These are phyloP conservation scores for Colletotrichum higginsianum DNA, from an alignment of 2,329 filamentous ascomycete genomes.

Conservation along the genomic window DNA sequence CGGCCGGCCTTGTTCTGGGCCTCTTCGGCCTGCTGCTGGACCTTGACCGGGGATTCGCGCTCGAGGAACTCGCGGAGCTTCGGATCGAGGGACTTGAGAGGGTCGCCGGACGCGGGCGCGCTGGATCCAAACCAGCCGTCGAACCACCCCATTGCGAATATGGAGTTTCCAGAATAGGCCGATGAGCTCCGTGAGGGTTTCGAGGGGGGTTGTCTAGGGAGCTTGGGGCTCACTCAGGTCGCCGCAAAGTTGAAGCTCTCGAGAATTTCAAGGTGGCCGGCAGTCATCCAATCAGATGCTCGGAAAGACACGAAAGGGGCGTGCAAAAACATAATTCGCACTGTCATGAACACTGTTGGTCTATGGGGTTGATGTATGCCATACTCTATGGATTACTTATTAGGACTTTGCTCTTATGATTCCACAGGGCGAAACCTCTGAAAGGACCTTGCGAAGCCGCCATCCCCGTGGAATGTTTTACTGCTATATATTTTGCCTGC, in stretches of 20 bases:
- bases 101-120: constrained; percentile 64
- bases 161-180: background rate
- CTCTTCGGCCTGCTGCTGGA: constrained; percentile 53
- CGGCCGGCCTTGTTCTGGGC: constrained; percentile 22
- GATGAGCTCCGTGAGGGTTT: background rate
- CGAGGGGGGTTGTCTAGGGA: background rate
- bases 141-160: constrained; percentile 69
- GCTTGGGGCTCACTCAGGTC: constrained; percentile 3
- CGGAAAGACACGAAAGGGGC: constrained; percentile 21
- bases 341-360: constrained; percentile 14
- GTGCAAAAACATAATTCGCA: background rate
- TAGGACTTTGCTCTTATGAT: background rate
- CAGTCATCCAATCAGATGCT: constrained; percentile 35
- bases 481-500: background rate
- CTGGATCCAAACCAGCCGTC: constrained; percentile 63
- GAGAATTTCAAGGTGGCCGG: constrained; percentile 37
- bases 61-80: constrained; percentile 88
- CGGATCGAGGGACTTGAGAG: constrained; percentile 83
- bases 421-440: no score
- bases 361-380: background rate
- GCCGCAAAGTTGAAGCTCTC: constrained; percentile 37
- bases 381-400: background rate
- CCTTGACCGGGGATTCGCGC: constrained; percentile 84
- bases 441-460: background rate
- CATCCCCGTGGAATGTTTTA: background rate